A percentile compares a stretch with the other conserved stretches of the same genome.
These are phyloP conservation scores for Ziziphus jujuba DNA, from an alignment of 306 rosid species.

Conservation along the genomic window DNA sequence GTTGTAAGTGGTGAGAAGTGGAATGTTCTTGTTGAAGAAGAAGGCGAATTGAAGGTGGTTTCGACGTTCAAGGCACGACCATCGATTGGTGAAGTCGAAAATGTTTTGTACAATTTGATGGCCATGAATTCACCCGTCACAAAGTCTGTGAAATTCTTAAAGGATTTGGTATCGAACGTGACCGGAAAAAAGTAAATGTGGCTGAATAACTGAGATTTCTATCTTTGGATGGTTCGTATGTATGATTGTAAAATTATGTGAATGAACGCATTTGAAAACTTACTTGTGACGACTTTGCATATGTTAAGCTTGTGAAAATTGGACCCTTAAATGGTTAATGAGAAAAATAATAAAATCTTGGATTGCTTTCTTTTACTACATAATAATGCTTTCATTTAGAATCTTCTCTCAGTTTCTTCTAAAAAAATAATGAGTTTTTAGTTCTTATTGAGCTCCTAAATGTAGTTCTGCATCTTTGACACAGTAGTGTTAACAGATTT, in stretches of 20 bases:
- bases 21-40: conserved; percentile 83
- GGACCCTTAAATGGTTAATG: background rate
- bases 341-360: background rate
- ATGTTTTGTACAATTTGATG: conserved; percentile 82
- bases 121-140: conserved; percentile 88
- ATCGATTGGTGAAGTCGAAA: conserved; percentile 74
- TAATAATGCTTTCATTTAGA: background rate
- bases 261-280: conserved; percentile 24
- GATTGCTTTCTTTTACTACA: background rate
- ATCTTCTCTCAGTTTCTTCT: background rate
- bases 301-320: background rate
- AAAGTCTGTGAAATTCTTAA: conserved; percentile 78
- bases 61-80: conserved; percentile 67
- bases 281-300: background rate
- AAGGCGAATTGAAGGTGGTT: conserved; percentile 55
- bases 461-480: conserved; percentile 15
- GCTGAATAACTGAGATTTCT: conserved; percentile 20
- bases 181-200: conserved; percentile 66
- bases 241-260: conserved; percentile 24
- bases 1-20: conserved; percentile 80
- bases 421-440: too few species aligned
- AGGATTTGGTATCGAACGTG: conserved; percentile 75
- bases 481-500: conserved; percentile 26
- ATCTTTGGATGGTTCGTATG: background rate
- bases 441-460: background rate